phyloP scores from a whole-genome alignment of 345 rosid species.

The Brassica cretica region DNA sequence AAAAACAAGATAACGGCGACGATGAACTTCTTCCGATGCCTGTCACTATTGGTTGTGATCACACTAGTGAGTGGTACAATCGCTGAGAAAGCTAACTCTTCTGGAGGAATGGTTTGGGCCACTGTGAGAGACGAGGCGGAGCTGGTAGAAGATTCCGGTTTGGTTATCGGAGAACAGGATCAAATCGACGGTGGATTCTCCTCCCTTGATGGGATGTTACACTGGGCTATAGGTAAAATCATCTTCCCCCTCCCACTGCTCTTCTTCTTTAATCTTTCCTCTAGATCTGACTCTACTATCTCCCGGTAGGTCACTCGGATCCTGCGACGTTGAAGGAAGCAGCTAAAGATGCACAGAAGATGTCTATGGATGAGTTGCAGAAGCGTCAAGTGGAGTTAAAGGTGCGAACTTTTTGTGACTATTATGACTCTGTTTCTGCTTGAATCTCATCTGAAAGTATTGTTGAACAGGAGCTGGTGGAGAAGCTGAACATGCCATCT shows the following conservation, averaged over 20 bases:
- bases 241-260: too few species aligned
- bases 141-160: constrained; percentile 49
- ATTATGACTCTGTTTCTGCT: neutral
- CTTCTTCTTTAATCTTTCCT: neutral
- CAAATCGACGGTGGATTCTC: constrained; percentile 88
- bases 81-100: constrained; percentile 51
- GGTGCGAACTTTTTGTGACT: constrained; percentile 39
- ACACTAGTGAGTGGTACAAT: constrained; percentile 16
- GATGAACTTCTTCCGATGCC: neutral
- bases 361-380: constrained; percentile 63
- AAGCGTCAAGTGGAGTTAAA: constrained; percentile 79
- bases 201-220: constrained; percentile 87
- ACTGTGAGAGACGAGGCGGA: constrained; percentile 63
- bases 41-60: constrained; percentile 20
- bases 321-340: constrained; percentile 72
- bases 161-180: constrained; percentile 47
- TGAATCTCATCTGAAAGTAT: neutral
- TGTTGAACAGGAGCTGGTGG: constrained; percentile 64
- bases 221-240: constrained; percentile 86
- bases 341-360: constrained; percentile 63
- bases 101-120: constrained; percentile 61
- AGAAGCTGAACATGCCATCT: constrained; percentile 79
- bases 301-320: constrained; percentile 77
- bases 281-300: constrained; percentile 20
- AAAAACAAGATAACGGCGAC: constrained; percentile 12